These are phyloP conservation scores for Colletotrichum navitas DNA, from an alignment of 2,329 filamentous ascomycete genomes.

Conservation along the genomic window DNA sequence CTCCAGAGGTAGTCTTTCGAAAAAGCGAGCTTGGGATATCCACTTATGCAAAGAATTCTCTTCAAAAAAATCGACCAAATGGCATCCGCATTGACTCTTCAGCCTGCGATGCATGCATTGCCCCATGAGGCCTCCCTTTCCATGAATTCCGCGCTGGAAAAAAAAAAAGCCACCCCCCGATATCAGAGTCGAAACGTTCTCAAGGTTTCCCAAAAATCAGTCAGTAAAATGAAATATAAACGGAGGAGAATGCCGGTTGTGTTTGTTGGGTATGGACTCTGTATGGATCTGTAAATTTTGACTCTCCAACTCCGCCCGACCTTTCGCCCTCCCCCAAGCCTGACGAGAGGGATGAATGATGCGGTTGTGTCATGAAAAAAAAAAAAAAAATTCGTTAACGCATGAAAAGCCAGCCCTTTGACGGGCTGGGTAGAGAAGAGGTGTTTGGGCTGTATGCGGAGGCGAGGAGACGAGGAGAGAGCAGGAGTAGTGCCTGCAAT, in stretches of 20 bases:
- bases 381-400: slow-evolving; percentile 4
- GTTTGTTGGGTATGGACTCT: slow-evolving; percentile 2
- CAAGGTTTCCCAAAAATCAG: background rate
- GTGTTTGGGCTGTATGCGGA: background rate
- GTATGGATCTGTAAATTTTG: background rate
- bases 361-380: slow-evolving; percentile 8
- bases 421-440: background rate
- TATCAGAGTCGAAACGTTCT: background rate
- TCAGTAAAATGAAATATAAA: background rate
- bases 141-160: slow-evolving; percentile 3
- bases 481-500: too few relatives aligned
- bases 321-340: slow-evolving; percentile 8
- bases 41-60: slow-evolving; percentile 27
- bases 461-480: background rate
- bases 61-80: slow-evolving; percentile 2
- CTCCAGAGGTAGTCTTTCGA: background rate
- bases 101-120: slow-evolving; percentile 12
- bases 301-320: slow-evolving; percentile 13
- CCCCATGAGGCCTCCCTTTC: background rate
- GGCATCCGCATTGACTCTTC: background rate
- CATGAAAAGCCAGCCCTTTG: slow-evolving; percentile 1
- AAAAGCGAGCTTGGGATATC: slow-evolving; percentile 34
- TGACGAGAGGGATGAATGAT: slow-evolving; percentile 19
- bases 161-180: background rate
- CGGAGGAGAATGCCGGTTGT: background rate